These are phyloP conservation scores for Boletus tylopilopsis DNA, from an alignment of 768 basidiomycete species.

Conservation along the genomic window DNA sequence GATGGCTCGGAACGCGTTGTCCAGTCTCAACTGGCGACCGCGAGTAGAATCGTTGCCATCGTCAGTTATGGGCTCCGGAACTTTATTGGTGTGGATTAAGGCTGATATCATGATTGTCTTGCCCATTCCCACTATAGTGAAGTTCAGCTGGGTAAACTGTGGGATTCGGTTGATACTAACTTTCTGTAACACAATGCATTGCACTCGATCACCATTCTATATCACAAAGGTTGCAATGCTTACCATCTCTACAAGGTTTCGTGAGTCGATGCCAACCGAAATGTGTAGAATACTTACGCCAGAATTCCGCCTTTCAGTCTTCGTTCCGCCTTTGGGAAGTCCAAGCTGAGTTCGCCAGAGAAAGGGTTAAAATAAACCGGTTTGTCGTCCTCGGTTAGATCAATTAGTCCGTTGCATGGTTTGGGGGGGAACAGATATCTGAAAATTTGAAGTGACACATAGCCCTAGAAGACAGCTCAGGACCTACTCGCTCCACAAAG, in stretches of 20 bases:
- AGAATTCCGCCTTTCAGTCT: conserved; percentile 85
- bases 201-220: conserved; percentile 6
- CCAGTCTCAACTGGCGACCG: conserved; percentile 56
- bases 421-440: conserved; percentile 76
- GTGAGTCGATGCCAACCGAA: conserved; percentile 7
- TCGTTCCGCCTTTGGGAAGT: conserved; percentile 77
- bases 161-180: conserved; percentile 32
- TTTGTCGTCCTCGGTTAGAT: conserved; percentile 75
- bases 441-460: conserved; percentile 4
- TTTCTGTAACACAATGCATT: conserved; percentile 38
- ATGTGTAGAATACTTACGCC: conserved; percentile 52
- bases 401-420: conserved; percentile 57
- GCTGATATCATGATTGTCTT: conserved; percentile 94
- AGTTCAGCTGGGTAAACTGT: conserved; percentile 1
- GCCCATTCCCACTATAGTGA: conserved; percentile 81
- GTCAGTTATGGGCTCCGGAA: conserved; percentile 37
- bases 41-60: conserved; percentile 33
- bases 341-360: conserved; percentile 82
- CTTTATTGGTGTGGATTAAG: conserved; percentile 76
- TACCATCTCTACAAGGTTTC: conserved; percentile 33
- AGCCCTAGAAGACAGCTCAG: not conserved
- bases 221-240: not conserved
- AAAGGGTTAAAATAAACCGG: conserved; percentile 89
- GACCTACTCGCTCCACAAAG: conserved; percentile 88
- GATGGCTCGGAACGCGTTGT: conserved; percentile 56